Base-by-base conservation (phyloP, 441 rosid species). In the Erodium trifolium region DNA sequence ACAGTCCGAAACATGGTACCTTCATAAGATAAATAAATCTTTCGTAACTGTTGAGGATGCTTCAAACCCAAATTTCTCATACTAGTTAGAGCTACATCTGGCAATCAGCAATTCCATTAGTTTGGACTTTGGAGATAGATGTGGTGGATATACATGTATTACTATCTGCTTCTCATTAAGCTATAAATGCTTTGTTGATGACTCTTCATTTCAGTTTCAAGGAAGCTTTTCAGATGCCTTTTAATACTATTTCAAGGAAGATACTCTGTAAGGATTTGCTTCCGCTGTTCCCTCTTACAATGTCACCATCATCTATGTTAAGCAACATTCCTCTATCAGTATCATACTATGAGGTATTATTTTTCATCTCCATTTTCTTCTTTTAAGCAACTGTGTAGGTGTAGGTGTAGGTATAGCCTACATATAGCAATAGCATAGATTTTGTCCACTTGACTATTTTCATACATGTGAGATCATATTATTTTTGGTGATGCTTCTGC, bases 151-250 rank as follows among this genome's bases (percentile, higher is more conserved):
- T 35, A 37, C 41, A 37, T 3, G 41, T 4, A 37, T 31, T 31
- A 37, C 41, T 59, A 59, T 18, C 41, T 18, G 12, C 39, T 16
- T 66, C 39, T 18, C 23, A 0, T 71, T 71, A 49, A 75, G 23
- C 62, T 62, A 43, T 73, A 34, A 41, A 67, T 16, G 23, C 71
- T 45, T 18, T 19, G 71, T 67, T 74, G 23, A 18, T 72, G 75
- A 75, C 69, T 78, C 49, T 45, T 39, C 72, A 73, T 81, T 72
- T 74, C 82, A 93, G 92, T 78, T 88, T 89, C 82, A 89, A 88
- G 88, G 83, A 83, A 82, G 97, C 96, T 77, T 88, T 89, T 74
- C 82, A 72, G 71, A 88, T 85, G 93, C 98, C 96, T 67, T 93
- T 91, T 78, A 79, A 90, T 68, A 75, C 93, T 18, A 84, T 91